Percentiles rank a stretch among this genome's conserved stretches.
These are phyloP conservation scores for Colletotrichum tropicale DNA, from an alignment of 2,329 filamentous ascomycete genomes.

Conservation along the genomic window DNA sequence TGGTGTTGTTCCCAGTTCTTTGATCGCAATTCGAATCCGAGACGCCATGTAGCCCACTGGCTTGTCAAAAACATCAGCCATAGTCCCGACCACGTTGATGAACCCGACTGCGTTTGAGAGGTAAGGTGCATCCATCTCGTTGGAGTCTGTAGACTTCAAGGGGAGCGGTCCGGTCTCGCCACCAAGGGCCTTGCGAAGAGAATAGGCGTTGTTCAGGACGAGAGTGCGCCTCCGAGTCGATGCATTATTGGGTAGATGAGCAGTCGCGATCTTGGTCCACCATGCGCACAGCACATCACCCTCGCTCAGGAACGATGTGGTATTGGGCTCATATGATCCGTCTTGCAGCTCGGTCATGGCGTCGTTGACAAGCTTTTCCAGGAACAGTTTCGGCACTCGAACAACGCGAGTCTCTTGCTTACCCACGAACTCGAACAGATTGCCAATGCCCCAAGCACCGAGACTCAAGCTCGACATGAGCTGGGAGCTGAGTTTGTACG, in stretches of 20 bases:
- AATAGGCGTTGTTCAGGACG: not conserved
- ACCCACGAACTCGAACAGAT: not conserved
- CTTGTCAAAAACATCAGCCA: not conserved
- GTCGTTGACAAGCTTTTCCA: not conserved
- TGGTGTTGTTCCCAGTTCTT: not conserved
- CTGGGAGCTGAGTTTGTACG: not conserved
- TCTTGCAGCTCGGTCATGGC: not conserved
- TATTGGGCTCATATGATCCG: rapidly evolving
- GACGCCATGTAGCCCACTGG: not conserved
- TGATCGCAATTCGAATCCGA: not conserved
- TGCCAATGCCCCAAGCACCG: not conserved
- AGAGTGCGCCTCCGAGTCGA: not conserved
- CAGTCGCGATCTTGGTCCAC: not conserved
- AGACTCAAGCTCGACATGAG: not conserved
- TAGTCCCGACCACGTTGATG: not conserved
- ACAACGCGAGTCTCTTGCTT: not conserved
- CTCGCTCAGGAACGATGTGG: not conserved
- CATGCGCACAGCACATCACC: not conserved
- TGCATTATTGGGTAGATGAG: not conserved
- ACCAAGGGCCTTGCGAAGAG: not conserved
- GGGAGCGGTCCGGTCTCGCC: not conserved
- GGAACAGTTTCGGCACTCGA: not conserved
- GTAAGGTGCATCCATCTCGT: not conserved
- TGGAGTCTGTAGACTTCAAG: not conserved
- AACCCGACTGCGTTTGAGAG: not conserved